Evolutionary conservation across 2,329 filamentous ascomycete species (phyloP).

Genomic region (Cladosporium austrohemisphaericum): DNA sequence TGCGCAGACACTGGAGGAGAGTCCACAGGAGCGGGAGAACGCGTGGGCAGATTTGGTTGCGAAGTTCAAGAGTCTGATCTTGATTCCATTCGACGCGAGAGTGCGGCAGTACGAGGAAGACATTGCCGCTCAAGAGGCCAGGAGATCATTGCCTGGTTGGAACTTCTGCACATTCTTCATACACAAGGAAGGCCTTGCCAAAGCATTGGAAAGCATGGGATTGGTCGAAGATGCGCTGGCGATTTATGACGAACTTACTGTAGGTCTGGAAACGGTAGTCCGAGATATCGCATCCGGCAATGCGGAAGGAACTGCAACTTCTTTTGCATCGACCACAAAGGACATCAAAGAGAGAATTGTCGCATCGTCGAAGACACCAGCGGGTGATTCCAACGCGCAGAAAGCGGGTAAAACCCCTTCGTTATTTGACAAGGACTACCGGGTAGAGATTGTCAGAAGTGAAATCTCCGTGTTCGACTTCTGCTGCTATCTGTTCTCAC

Average conservation of each 20-base stretch:
- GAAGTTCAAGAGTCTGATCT: constrained; percentile 82
- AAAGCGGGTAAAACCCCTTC: constrained; percentile 17
- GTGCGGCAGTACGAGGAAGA: constrained; percentile 96
- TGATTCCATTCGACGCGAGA: constrained; percentile 83
- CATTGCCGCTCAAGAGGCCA: constrained; percentile 87
- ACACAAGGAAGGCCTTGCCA: constrained; percentile 87
- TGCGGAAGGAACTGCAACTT: constrained; percentile 64
- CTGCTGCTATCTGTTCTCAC: constrained; percentile 84
- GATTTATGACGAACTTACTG: constrained; percentile 88
- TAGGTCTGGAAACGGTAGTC: constrained; percentile 79
- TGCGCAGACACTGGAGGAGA: constrained; percentile 60
- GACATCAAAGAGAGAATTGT: constrained; percentile 51
- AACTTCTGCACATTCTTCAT: constrained; percentile 99
- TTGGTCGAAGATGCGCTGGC: constrained; percentile 92
- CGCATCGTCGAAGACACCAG: constrained; percentile 10
- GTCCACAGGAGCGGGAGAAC: constrained; percentile 70
- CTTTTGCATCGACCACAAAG: constrained; percentile 68
- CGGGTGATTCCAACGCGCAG: constrained; percentile 12
- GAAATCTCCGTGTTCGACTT: constrained; percentile 97
- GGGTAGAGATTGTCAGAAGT: constrained; percentile 87
- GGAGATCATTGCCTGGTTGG: constrained; percentile 86
- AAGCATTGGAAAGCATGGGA: constrained; percentile 93
- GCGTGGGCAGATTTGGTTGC: constrained; percentile 80
- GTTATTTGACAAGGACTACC: constrained; percentile 66
- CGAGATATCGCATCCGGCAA: constrained; percentile 64